Evolutionary conservation across 768 basidiomycete species (phyloP).

Genomic region (Dioszegia aurantiaca): DNA sequence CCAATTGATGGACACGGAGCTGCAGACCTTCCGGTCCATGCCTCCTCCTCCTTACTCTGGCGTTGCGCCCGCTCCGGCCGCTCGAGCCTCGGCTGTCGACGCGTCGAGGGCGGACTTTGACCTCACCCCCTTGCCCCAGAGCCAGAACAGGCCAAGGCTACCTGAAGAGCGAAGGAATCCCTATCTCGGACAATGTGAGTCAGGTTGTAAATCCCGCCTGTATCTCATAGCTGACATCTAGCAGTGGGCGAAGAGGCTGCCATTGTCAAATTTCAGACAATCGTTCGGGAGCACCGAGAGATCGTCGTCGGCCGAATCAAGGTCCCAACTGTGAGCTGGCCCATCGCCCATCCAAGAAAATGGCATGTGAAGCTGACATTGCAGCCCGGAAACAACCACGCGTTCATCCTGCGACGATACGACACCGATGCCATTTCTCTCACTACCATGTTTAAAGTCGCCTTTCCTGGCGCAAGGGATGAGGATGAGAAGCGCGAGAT

Average conservation of each 20-base stretch:
- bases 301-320: conserved; percentile 87
- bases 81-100: conserved; percentile 8
- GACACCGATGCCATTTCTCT: conserved; percentile 89
- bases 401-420: conserved; percentile 88
- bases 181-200: conserved; percentile 34
- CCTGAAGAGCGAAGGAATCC: conserved; percentile 38
- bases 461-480: conserved; percentile 77
- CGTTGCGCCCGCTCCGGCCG: conserved; percentile 2
- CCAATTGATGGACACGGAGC: conserved; percentile 2
- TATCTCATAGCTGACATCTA: not conserved
- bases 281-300: conserved; percentile 79
- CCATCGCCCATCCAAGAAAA: not conserved
- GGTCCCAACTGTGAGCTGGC: conserved; percentile 67
- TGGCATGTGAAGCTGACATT: not conserved
- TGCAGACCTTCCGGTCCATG: conserved; percentile 21
- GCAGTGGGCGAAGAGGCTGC: conserved; percentile 49
- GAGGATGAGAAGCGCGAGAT: conserved; percentile 74
- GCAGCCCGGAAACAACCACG: conserved; percentile 59
- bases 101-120: conserved; percentile 20
- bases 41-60: conserved; percentile 41
- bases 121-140: conserved; percentile 36
- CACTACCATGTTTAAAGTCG: conserved; percentile 95
- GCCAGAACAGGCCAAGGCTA: conserved; percentile 34
- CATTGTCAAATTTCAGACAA: conserved; percentile 82
- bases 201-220: not conserved